Evolutionary conservation across 768 basidiomycete species (phyloP), one percentile per base, ranked within the genome.

Genomic region (Calocybe gangraenosa): DNA sequence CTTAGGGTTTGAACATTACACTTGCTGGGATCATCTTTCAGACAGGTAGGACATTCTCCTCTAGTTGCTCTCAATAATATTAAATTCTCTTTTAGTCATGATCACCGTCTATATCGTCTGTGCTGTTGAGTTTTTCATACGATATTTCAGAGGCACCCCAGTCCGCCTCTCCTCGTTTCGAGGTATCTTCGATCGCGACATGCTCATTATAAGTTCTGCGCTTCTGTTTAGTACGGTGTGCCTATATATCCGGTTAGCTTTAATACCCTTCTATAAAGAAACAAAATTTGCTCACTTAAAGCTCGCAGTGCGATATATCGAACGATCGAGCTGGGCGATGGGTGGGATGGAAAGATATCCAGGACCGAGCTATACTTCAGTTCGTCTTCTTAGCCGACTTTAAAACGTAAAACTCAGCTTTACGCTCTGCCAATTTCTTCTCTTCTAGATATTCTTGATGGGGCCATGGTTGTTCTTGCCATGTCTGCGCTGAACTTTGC

Each of bases 21-120:
- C 67, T 82, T 7, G 76, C 64, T 1, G 84, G 82, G 37, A 83
- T 87, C 50, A 65, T 67, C 8, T 73, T 83, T 54, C 82, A 87
- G 55, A 61, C 80, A 35, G 51, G 71, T 73, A 36, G 14, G 70
- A 45, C 18, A 22, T 8, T 31, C 30, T 8, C 34, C 34, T 35
- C 17, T 11, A 28, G 11, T 18, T 13, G 7, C 11, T 11, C 52
- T 9, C 18, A 18, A n/a, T n/a, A n/a, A n/a, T n/a, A n/a, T n/a
- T n/a, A n/a, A n/a, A n/a, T n/a, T n/a, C 18, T 22, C 32, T 28
- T 25, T 3, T 49, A 77, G 76, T 59, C 8, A 65, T 66, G 25
- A 71, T 79, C 42, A 52, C 63, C 0, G 40, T 73, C 2, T 80
- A 69, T 46, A 60, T 67, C 5, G n/a, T 63, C 17, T 68, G 65